A percentile compares a stretch with the other conserved stretches of the same genome.
Conservation (phyloP, 2,329 filamentous ascomycete genomes). For the Thielaviopsis populi region DNA sequence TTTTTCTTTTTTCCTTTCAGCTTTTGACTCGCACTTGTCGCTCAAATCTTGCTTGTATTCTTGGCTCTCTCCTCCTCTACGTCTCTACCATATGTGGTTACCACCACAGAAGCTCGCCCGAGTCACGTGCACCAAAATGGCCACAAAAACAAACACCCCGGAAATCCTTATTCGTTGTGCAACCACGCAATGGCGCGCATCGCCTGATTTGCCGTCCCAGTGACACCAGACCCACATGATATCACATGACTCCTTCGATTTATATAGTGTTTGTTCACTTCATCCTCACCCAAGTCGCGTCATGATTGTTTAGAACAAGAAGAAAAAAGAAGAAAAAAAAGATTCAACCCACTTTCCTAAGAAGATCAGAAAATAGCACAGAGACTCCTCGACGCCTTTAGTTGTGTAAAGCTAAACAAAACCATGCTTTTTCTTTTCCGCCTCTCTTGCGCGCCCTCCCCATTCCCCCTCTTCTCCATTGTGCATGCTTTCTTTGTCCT, state of each 20-base stretch:
- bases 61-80: no score
- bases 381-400: conserved; percentile 17
- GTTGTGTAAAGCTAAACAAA: conserved; percentile 14
- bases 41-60: neutral
- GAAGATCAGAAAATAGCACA: conserved; percentile 13
- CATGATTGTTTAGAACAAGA: neutral
- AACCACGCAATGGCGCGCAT: neutral
- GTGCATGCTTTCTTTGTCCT: neutral
- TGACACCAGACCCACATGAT: neutral
- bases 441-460: neutral
- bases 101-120: no score
- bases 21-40: neutral
- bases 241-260: neutral
- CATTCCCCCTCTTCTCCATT: neutral
- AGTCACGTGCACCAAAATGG: no score
- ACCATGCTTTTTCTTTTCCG: conserved; percentile 14
- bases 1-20: neutral
- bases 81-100: no score
- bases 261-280: neutral
- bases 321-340: conserved; percentile 3
- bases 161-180: neutral
- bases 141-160: neutral
- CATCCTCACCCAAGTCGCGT: neutral
- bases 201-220: neutral
- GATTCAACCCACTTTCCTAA: conserved; percentile 12